Base-by-base conservation (phyloP, 805 yeast species). In the Barnettozyma sucrosica region DNA sequence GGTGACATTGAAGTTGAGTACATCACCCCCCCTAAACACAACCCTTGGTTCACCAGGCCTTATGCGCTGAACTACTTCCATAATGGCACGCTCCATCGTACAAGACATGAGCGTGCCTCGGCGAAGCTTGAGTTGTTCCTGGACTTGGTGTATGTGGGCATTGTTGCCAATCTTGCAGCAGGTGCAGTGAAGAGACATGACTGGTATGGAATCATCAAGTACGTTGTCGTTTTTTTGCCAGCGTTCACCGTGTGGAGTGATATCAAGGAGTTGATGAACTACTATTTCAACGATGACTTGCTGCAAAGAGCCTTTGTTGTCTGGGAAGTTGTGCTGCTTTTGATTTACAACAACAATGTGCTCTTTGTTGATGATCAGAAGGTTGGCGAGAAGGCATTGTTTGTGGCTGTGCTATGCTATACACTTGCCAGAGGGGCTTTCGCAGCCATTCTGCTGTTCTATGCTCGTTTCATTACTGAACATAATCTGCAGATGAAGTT, bases 201-300 rank as follows among this genome's bases (percentile, higher is more conserved):
- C 18, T 81, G 81, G 34, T 58, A 57, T 4, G 61, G 79, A 0
- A 61, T 81, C 23, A 61, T 74, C 34, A 69, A 69, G 52, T 81
- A 79, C 56, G 45, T 77, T 6, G 55, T 81, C 37, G 58, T 79
- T 2, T 81, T 80, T 47, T 44, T 76, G 18, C 85, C 84, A 0
- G 72, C 80, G n/a, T 82, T 80, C 77, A 73, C 72, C 19, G 76
- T 81, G 20, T 81, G 87, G 86, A 61, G 72, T n/a, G 85, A 80
- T 55, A 66, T 81, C 49, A 77, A 79, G 55, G 85, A 80, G 49
- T 71, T 80, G 55, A 77, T 79, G 72, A 79, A 81, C 61, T 80
- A 78, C 56, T 81, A 79, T 62, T 81, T 74, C 58, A 77, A 68
- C 49, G 82, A 80, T 54, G 86, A 82, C 61, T 60, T 81, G 43